These are phyloP conservation scores for Heliamphora pulchella DNA, from an alignment of 179 eudicot species.

Conservation along the genomic window DNA sequence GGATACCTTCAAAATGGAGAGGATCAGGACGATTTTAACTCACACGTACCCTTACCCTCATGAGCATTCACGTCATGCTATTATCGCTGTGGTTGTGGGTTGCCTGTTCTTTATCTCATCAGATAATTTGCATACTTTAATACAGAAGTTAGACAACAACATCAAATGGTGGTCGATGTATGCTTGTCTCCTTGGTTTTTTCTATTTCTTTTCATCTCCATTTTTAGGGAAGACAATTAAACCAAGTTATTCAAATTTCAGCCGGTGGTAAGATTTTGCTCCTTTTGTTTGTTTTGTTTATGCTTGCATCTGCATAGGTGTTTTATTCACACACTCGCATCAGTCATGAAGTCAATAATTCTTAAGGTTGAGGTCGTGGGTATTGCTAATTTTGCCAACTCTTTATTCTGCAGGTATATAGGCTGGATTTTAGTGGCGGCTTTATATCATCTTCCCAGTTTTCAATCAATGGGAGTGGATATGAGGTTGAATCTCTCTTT, in stretches of 20 bases:
- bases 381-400: background rate
- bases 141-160: slow-evolving; percentile 84
- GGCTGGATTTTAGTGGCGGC: slow-evolving; percentile 95
- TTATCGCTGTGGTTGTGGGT: slow-evolving; percentile 79
- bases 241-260: slow-evolving; percentile 97
- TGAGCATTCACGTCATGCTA: slow-evolving; percentile 94
- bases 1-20: slow-evolving; percentile 78
- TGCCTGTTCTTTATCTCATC: slow-evolving; percentile 96
- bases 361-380: background rate
- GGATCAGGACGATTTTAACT: slow-evolving; percentile 73
- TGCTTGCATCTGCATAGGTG: background rate
- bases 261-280: slow-evolving; percentile 69
- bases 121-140: slow-evolving; percentile 83
- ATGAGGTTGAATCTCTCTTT: slow-evolving; percentile 96
- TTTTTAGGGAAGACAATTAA: slow-evolving; percentile 89
- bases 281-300: background rate
- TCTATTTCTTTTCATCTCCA: slow-evolving; percentile 98
- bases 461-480: slow-evolving; percentile 99
- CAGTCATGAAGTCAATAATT: background rate
- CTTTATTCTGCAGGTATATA: slow-evolving; percentile 59
- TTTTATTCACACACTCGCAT: background rate
- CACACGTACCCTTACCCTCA: slow-evolving; percentile 93
- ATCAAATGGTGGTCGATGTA: slow-evolving; percentile 99
- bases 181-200: slow-evolving; percentile 81
- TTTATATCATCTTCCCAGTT: slow-evolving; percentile 95